phyloP scores from a whole-genome alignment of 2,329 filamentous ascomycete genomes.

The Diaporthe vaccinii region DNA sequence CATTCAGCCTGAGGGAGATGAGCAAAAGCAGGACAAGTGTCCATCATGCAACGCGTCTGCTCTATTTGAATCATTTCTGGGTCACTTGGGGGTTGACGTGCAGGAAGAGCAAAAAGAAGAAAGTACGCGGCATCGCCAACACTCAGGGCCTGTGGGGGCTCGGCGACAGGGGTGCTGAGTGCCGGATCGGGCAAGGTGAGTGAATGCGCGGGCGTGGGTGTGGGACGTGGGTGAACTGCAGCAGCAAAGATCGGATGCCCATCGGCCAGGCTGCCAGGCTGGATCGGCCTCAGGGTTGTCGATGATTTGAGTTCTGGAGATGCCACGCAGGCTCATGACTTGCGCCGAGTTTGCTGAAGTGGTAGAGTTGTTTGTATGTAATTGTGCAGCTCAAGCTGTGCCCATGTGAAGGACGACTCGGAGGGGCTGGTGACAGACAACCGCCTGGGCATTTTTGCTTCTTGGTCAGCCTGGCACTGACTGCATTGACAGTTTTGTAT shows the following conservation, averaged over 20 bases:
- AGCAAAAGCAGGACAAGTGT: neutral
- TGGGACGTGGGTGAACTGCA: neutral
- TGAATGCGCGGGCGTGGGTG: neutral
- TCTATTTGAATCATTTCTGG: neutral
- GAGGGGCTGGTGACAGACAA: neutral
- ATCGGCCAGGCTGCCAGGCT: conserved; percentile 11
- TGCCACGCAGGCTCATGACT: neutral
- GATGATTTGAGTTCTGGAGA: neutral
- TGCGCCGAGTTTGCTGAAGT: neutral
- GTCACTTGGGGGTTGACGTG: conserved; percentile 14
- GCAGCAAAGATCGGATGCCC: conserved; percentile 9
- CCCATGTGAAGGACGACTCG: neutral
- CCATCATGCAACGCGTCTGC: neutral
- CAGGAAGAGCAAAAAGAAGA: neutral
- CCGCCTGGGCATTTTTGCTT: neutral
- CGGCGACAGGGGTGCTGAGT: conserved; percentile 17
- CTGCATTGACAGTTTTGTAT: neutral
- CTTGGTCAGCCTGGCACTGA: neutral
- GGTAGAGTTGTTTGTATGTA: neutral
- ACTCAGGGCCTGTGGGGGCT: conserved; percentile 20
- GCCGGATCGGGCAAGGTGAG: conserved; percentile 26
- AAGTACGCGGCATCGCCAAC: neutral
- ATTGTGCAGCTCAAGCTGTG: neutral
- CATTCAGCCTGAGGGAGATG: conserved; percentile 1
- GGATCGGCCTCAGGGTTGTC: conserved; percentile 7